Base-by-base conservation (phyloP, 441 rosid species). In the Cnidoscolus chayamansa region DNA sequence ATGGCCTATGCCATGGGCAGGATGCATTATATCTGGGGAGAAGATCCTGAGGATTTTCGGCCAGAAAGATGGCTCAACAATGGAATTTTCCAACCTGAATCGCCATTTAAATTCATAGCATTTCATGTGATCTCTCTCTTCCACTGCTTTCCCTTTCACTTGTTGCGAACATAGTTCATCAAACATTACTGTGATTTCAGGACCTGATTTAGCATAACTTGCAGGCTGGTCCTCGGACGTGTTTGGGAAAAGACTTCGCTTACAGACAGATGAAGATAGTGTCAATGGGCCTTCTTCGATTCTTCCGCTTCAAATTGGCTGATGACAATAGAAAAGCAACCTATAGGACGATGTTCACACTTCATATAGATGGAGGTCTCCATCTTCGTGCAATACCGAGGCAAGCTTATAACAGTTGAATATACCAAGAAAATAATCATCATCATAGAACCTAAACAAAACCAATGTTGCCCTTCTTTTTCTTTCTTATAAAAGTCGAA, bases 41-140 rank as follows among this genome's bases (percentile, higher is more conserved):
- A 89, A 11, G 91, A 94, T 57, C 93, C 93, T 0, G 84, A 81
- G 67, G 86, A 83, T 4, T 90, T 89, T 76, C 80, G 75, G 32
- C 97, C 97, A 0, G 95, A 90, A 82, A 87, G 96, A 78, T 94
- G 98, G 97, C 85, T 94, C 19, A 80, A 79, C 25, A 72, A 81
- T 19, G 93, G 95, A 57, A 47, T 70, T 53, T 89, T 94, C 79
- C 93, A 88, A 63, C 87, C 86, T 0, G 84, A 94, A 81, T 85
- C 91, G 1, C 89, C 95, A 0, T 90, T 91, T 86, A 90, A 90
- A 81, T 94, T 85, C 69, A 51, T 84, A 10, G 81, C 90, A 19
- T 94, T 91, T 74, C 86, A 94, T 80, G 93, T 91, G 0, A 6
- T 82, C 75, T 47, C 45, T 61, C 32, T 55, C 8, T 7, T 43